Conservation (phyloP, 148 eudicot species). For the Fagopyrum tataricum region DNA sequence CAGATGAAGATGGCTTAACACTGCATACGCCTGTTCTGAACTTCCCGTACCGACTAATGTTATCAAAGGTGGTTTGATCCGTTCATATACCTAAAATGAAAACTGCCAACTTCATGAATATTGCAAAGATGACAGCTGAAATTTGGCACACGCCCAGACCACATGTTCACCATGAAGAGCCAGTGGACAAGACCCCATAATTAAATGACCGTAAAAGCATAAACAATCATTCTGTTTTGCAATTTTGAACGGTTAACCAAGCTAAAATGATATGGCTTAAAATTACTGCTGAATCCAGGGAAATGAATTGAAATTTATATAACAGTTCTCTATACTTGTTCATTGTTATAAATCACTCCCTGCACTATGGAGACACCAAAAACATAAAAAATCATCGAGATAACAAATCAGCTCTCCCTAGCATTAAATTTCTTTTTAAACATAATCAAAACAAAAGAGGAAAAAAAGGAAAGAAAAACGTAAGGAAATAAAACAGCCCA, state of each 20-base stretch:
- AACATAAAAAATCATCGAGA: not conserved
- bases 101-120: constrained; percentile 11
- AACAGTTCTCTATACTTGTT: not conserved
- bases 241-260: not conserved
- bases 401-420: not conserved
- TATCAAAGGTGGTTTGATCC: constrained; percentile 93
- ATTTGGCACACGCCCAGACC: not conserved
- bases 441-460: not conserved
- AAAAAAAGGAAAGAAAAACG: not conserved
- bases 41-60: constrained; percentile 92
- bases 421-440: not conserved
- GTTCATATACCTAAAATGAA: constrained; percentile 76
- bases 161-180: not conserved
- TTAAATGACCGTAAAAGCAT: not conserved
- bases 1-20: constrained; percentile 90
- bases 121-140: not conserved
- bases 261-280: not conserved
- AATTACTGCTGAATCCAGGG: not conserved
- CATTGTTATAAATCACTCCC: not conserved
- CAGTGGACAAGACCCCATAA: not conserved
- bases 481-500: not conserved
- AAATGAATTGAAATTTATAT: not conserved
- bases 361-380: not conserved
- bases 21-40: constrained; percentile 90
- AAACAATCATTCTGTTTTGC: not conserved